Evolutionary conservation across 805 yeast genomes (phyloP).

Genomic region (Sungouiozyma intestinalis): DNA sequence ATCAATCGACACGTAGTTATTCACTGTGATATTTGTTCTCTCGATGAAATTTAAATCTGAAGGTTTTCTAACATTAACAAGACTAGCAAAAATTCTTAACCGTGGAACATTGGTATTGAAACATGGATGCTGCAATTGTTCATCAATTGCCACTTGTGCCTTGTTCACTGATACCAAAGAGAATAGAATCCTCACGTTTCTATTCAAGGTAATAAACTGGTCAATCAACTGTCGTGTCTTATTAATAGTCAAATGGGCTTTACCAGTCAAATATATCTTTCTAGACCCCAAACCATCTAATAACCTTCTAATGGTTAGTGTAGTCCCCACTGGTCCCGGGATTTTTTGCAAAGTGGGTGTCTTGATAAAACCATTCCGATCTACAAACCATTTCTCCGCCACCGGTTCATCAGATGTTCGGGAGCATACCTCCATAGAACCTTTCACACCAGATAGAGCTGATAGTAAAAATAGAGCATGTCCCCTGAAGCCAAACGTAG

Average conservation of each 20-base stretch:
- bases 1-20: constrained; percentile 7
- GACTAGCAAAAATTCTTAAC: constrained; percentile 7
- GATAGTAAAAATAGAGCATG: constrained; percentile 36
- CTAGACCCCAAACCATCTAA: constrained; percentile 29
- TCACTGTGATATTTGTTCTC: constrained; percentile 6
- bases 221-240: constrained; percentile 18
- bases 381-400: constrained; percentile 31
- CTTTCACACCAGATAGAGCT: constrained; percentile 17
- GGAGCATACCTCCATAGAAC: constrained; percentile 25
- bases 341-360: constrained; percentile 11
- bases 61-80: constrained; percentile 8
- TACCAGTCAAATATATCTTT: constrained; percentile 21
- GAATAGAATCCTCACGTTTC: constrained; percentile 26
- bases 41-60: constrained; percentile 10
- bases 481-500: constrained; percentile 40
- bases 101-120: constrained; percentile 7
- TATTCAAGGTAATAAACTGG: constrained; percentile 26
- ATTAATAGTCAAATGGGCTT: constrained; percentile 17
- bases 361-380: constrained; percentile 20
- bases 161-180: constrained; percentile 14
- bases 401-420: constrained; percentile 23
- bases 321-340: constrained; percentile 30
- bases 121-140: constrained; percentile 11
- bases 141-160: constrained; percentile 9
- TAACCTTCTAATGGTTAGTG: constrained; percentile 25